A percentile compares a stretch with the other conserved stretches of the same genome.
Evolutionary conservation across 1,284 basidiomycete genomes (phyloP).

Genomic region (Sanghuangporus sanghuang): DNA sequence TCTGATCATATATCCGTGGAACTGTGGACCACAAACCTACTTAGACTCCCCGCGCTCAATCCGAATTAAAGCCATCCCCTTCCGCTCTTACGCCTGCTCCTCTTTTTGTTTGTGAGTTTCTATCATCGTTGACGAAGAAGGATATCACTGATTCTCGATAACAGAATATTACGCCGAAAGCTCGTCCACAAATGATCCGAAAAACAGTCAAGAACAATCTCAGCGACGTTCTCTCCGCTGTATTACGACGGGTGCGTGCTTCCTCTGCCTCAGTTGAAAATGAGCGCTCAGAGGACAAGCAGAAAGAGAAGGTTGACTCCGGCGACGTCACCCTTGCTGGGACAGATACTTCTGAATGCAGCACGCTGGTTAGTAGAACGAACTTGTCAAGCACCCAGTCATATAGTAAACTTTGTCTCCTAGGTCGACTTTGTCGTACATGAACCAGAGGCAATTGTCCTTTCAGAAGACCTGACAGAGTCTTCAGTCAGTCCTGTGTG

Average conservation of each 20-base stretch:
- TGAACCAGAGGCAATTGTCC: background rate
- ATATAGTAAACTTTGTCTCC: background rate
- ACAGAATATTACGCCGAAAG: constrained; percentile 50
- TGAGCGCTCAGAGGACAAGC: constrained; percentile 7
- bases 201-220: constrained; percentile 85
- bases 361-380: constrained; percentile 26
- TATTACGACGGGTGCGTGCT: constrained; percentile 12
- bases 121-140: background rate
- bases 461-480: background rate
- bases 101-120: constrained; percentile 6
- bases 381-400: background rate
- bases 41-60: constrained; percentile 9
- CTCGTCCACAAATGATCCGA: constrained; percentile 88
- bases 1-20: constrained; percentile 4
- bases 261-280: too few species aligned
- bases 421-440: constrained; percentile 26
- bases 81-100: constrained; percentile 7
- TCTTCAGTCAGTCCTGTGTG: background rate
- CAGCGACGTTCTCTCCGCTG: constrained; percentile 68
- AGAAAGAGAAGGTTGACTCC: constrained; percentile 22
- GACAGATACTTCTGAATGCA: constrained; percentile 28
- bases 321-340: constrained; percentile 17
- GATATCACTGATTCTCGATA: constrained; percentile 7
- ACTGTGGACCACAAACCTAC: background rate
- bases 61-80: constrained; percentile 12